Conservation (phyloP, 2,329 filamentous ascomycete genomes). For the Calonectria multiphialidica region DNA sequence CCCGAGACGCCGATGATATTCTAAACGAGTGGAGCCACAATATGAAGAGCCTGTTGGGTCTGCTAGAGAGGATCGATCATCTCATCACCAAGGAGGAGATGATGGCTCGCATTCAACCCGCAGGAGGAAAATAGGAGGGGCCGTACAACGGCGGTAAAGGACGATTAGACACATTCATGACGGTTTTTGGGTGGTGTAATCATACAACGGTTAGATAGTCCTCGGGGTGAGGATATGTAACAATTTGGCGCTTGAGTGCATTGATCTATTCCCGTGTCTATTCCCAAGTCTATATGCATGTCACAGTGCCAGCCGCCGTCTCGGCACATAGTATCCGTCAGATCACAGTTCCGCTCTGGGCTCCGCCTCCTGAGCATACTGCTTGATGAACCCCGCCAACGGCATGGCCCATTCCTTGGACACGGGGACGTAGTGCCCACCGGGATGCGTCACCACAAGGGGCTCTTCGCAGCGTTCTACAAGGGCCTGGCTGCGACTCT, state of each 20-base stretch:
- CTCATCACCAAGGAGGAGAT: conserved; percentile 99
- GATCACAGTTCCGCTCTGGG: conserved; percentile 42
- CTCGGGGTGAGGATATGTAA: conserved; percentile 47
- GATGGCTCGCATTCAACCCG: conserved; percentile 96
- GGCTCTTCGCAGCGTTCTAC: conserved; percentile 72
- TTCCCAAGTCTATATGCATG: conserved; percentile 28
- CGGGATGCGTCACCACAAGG: conserved; percentile 77
- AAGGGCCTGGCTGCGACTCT: conserved; percentile 75
- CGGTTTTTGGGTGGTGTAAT: conserved; percentile 46
- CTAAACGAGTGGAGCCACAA: conserved; percentile 99
- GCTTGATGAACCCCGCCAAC: conserved; percentile 77
- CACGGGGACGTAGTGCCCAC: conserved; percentile 90
- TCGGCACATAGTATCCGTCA: not conserved
- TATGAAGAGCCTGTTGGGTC: conserved; percentile 91
- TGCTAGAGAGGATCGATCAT: conserved; percentile 93
- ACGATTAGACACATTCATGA: conserved; percentile 40
- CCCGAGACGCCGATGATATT: conserved; percentile 93
- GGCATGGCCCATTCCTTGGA: conserved; percentile 85
- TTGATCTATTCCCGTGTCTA: conserved; percentile 40
- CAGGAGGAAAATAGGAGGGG: conserved; percentile 51
- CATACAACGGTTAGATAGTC: conserved; percentile 52
- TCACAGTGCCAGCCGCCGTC: not conserved
- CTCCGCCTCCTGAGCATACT: conserved; percentile 47
- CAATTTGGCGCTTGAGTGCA: conserved; percentile 39
- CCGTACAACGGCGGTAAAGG: conserved; percentile 29